A percentile compares a stretch with the other conserved stretches of the same genome.
Evolutionary conservation across 1,284 basidiomycete species (phyloP).

Genomic region (Austroboletus niveus): DNA sequence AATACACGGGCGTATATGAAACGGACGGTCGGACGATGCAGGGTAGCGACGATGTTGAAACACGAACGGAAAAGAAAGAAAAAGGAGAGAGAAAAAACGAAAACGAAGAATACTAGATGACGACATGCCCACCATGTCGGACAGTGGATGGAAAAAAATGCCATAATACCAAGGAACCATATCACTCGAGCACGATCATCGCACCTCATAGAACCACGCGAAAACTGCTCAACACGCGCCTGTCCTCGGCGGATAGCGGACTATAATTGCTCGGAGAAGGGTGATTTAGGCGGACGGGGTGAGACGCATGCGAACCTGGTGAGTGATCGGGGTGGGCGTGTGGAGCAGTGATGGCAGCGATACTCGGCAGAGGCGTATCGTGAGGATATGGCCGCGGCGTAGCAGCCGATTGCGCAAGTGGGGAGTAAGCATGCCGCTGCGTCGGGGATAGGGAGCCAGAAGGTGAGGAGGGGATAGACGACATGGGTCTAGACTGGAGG

Average conservation of each 20-base stretch:
- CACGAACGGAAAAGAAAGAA: not conserved
- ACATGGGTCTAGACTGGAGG: conserved; percentile 37
- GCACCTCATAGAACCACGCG: conserved; percentile 46
- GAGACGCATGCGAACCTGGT: conserved; percentile 22
- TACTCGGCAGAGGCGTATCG: conserved; percentile 22
- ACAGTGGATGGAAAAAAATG: not conserved
- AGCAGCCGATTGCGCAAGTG: conserved; percentile 17
- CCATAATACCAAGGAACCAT: conserved; percentile 10
- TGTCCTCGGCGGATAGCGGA: conserved; percentile 58
- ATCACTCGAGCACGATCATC: not conserved
- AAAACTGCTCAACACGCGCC: conserved; percentile 53
- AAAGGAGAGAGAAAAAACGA: not conserved
- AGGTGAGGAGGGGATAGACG: conserved; percentile 39
- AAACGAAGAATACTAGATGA: not conserved
- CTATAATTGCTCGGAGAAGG: conserved; percentile 39
- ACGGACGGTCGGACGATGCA: not conserved
- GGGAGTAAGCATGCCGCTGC: conserved; percentile 23
- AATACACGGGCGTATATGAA: not conserved
- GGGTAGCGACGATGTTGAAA: conserved; percentile 3
- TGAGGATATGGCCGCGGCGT: conserved; percentile 8
- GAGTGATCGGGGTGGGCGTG: conserved; percentile 22
- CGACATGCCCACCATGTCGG: too few relatives aligned
- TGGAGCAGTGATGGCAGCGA: conserved; percentile 22
- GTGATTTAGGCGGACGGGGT: conserved; percentile 21
- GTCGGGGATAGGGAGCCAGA: conserved; percentile 29